A percentile compares a stretch with the other conserved stretches of the same genome.
Evolutionary conservation across 1,284 basidiomycete species (phyloP).

Genomic region (Mycena citricolor): DNA sequence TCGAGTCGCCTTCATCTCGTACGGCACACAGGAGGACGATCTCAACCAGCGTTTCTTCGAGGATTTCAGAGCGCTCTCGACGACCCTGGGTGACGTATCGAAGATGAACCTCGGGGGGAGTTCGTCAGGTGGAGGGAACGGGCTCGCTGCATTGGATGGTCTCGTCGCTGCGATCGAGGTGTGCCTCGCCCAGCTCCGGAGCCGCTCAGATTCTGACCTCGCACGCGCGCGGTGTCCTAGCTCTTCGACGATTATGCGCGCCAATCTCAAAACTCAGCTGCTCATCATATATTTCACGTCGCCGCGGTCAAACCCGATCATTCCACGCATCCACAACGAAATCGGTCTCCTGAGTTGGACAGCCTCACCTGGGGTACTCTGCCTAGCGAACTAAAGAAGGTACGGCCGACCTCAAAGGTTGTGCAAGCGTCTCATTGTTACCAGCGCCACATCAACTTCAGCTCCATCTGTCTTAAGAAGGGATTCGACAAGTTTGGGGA

Average conservation of each 20-base stretch:
- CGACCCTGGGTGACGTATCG: slow-evolving; percentile 12
- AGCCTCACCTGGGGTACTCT: slow-evolving; percentile 64
- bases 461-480: slow-evolving; percentile 46
- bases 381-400: slow-evolving; percentile 63
- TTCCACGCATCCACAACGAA: slow-evolving; percentile 54
- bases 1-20: slow-evolving; percentile 57
- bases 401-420: slow-evolving; percentile 24
- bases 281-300: slow-evolving; percentile 61
- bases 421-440: background rate
- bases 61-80: slow-evolving; percentile 10
- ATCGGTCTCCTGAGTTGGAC: slow-evolving; percentile 52
- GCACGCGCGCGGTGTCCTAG: slow-evolving; percentile 31
- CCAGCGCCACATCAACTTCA: slow-evolving; percentile 64
- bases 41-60: slow-evolving; percentile 26
- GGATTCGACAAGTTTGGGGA: slow-evolving; percentile 49
- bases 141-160: slow-evolving; percentile 71
- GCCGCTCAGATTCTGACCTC: background rate
- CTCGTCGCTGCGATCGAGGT: slow-evolving; percentile 73
- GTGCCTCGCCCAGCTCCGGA: slow-evolving; percentile 19
- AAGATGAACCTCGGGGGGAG: slow-evolving; percentile 15
- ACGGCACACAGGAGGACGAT: slow-evolving; percentile 51
- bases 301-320: slow-evolving; percentile 56
- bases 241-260: slow-evolving; percentile 52
- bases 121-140: slow-evolving; percentile 42
- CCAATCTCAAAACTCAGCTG: slow-evolving; percentile 22